Percentiles rank a stretch among this genome's conserved stretches.
These are phyloP conservation scores for Rickenella mellea DNA, from an alignment of 768 basidiomycete genomes.

Conservation along the genomic window DNA sequence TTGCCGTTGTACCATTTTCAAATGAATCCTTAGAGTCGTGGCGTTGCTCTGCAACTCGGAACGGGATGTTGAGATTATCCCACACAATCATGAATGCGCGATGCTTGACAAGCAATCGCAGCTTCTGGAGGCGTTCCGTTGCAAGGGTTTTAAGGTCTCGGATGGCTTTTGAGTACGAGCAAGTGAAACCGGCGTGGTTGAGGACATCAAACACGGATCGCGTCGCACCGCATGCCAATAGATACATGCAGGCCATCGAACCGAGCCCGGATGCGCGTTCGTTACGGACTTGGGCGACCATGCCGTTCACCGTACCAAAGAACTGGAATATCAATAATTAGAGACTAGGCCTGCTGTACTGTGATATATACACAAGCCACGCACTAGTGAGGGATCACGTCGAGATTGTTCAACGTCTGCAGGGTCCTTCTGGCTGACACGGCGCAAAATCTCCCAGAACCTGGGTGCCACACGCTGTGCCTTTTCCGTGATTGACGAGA, in stretches of 20 bases:
- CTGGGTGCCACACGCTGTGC: no score
- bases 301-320: no score
- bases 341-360: no score
- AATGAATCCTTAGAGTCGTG: slow-evolving; percentile 17
- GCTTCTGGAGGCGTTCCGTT: slow-evolving; percentile 3
- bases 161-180: slow-evolving; percentile 16
- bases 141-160: slow-evolving; percentile 13
- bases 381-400: no score
- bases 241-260: slow-evolving; percentile 14
- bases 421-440: no score
- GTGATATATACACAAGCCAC: no score
- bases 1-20: slow-evolving; percentile 21
- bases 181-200: slow-evolving; percentile 17
- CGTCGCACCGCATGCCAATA: slow-evolving; percentile 16
- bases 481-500: no score
- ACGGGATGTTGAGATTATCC: slow-evolving; percentile 22
- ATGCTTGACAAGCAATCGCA: not conserved
- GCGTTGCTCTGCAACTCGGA: slow-evolving; percentile 16
- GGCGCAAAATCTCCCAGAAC: no score
- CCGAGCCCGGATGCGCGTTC: no score
- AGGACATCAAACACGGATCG: slow-evolving; percentile 16
- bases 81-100: slow-evolving; percentile 13
- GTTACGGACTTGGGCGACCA: no score
- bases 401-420: no score
- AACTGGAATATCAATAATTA: no score